Percentiles rank a stretch among this genome's conserved stretches.
Evolutionary conservation across 441 rosid species (phyloP).

Genomic region (Adansonia gregorii): DNA sequence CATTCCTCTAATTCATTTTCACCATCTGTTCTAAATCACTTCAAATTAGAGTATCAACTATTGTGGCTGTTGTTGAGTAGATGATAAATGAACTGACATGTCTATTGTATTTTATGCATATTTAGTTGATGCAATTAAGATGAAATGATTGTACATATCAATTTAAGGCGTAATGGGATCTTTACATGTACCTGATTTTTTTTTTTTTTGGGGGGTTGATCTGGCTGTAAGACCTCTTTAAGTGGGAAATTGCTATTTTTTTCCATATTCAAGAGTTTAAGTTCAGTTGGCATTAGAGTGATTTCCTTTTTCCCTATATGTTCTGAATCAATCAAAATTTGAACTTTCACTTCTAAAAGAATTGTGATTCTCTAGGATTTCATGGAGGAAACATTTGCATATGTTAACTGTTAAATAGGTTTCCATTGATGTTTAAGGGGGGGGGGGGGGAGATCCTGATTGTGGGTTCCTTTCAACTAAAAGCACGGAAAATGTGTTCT

Average conservation of each 20-base stretch:
- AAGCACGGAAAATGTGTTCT: neutral
- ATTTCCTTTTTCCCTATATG: neutral
- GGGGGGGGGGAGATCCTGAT: neutral
- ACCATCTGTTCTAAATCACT: neutral
- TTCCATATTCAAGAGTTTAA: conserved; percentile 1
- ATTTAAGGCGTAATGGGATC: neutral
- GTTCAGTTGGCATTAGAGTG: conserved; percentile 6
- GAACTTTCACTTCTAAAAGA: neutral
- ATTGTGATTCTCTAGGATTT: neutral
- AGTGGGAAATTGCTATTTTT: neutral
- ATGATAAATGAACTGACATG: conserved; percentile 17
- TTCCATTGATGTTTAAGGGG: conserved; percentile 15
- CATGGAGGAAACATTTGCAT: conserved; percentile 3
- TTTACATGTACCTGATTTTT: neutral
- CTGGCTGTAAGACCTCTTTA: neutral
- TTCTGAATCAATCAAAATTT: neutral
- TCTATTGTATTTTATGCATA: neutral
- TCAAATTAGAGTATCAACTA: neutral
- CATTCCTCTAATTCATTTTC: conserved; percentile 10
- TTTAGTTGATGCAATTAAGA: neutral
- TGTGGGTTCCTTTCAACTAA: neutral
- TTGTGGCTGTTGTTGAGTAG: neutral
- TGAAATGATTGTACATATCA: neutral
- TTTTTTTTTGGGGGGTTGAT: neutral
- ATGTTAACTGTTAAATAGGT: conserved; percentile 6